These are phyloP conservation scores for Penstemon barbatus DNA, from an alignment of 257 asterid genomes.

Conservation along the genomic window DNA sequence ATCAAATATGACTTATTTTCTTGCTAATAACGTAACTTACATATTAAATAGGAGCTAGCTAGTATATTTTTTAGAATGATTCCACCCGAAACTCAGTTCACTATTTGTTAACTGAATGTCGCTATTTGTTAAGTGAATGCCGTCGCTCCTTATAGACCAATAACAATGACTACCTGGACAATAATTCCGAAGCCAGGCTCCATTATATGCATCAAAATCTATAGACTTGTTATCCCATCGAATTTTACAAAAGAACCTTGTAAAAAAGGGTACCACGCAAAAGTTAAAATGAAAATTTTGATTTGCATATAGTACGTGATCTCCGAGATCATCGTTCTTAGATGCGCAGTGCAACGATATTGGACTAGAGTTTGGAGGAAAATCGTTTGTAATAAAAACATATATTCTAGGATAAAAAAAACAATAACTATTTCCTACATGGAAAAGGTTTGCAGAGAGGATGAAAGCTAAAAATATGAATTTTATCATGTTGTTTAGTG, in stretches of 20 bases:
- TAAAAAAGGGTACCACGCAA: not conserved
- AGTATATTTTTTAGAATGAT: too few relatives aligned
- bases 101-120: constrained; percentile 7
- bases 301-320: not conserved
- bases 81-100: too few relatives aligned
- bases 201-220: constrained; percentile 17
- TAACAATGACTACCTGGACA: not conserved
- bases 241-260: constrained; percentile 17
- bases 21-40: too few relatives aligned
- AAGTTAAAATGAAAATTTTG: constrained; percentile 12
- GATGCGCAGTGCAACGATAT: constrained; percentile 17
- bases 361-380: constrained; percentile 5
- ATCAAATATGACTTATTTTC: too few relatives aligned
- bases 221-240: not conserved
- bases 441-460: constrained; percentile 1
- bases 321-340: constrained; percentile 19
- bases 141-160: not conserved
- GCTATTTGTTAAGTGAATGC: constrained; percentile 4
- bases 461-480: constrained; percentile 1
- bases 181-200: not conserved
- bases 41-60: too few relatives aligned
- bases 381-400: constrained; percentile 2
- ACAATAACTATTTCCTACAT: not conserved
- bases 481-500: not conserved
- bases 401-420: not conserved